Base-by-base conservation (phyloP, 2,329 filamentous ascomycete species). In the Beauveria rudraprayagi region DNA sequence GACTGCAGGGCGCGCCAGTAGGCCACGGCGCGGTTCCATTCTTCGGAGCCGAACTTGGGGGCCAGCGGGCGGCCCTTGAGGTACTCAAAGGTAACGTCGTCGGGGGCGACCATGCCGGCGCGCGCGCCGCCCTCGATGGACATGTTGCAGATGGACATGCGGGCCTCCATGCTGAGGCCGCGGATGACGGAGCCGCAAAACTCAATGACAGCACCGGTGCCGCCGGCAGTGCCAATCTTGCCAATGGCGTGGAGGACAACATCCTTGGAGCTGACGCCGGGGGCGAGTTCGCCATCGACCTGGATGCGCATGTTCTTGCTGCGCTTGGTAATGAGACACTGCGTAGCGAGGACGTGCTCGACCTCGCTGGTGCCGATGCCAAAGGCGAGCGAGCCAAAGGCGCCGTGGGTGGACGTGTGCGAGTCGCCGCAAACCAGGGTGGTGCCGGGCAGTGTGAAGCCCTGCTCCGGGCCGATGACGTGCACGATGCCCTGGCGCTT, bases 111-210 rank as follows among this genome's bases (percentile, higher is more conserved):
- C 92, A 99, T 96, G 67, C 94, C 94, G 63, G 93, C 93, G 77
- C 94, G 85, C 53, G 94, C 94, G 76, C 94, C 94, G 67, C 83
- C 94, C 80, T 99, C 94, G 68, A 97, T 97, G 16, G 92, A 92
- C 94, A 97, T 97, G 80, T 99, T 99, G 81, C 94, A 97, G 73
- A 99, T 96, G 65, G 92, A 97, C 94, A 99, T 97, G 67, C 94
- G 87, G 48, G 93, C 94, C 77, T 97, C 94, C 85, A 99, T 96
- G 76, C 91, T 96, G 68, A 97, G 81, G 64, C 77, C 78, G 67
- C 91, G 87, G 72, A 99, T 97, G 64, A 94, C 91, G 56, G 92
- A 96, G 63, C 94, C 94, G 72, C 92, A 96, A 80, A 93, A 99
- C 79, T 99, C 94, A 69, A 99, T 97, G 66, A 97, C 94, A 58